Evolutionary conservation across 2,329 filamentous ascomycete genomes (phyloP).

Genomic region (Leptographium procerum): DNA sequence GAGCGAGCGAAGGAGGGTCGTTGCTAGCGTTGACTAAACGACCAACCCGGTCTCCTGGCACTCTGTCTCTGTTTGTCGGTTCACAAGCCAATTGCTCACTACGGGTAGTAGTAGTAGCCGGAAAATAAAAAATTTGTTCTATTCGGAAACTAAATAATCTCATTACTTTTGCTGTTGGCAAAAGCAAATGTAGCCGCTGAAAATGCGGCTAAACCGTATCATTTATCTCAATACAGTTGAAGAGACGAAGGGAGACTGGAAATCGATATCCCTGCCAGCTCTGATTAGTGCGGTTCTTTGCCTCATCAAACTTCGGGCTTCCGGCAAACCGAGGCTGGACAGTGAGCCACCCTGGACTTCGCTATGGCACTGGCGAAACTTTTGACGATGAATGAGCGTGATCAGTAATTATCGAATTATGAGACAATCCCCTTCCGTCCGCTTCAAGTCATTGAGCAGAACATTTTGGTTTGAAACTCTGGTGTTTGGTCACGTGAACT

Average conservation of each 20-base stretch:
- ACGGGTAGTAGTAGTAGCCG: neutral
- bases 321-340: neutral
- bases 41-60: neutral
- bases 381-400: neutral
- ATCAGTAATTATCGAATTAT: neutral
- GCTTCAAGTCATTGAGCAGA: neutral
- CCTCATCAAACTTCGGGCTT: neutral
- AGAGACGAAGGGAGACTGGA: too few species aligned
- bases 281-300: neutral
- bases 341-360: neutral
- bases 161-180: neutral
- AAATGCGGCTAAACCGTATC: neutral
- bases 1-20: neutral
- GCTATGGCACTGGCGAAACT: neutral
- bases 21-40: neutral
- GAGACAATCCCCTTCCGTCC: neutral
- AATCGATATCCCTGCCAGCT: neutral
- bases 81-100: neutral
- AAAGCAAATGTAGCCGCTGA: neutral
- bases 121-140: neutral
- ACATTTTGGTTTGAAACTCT: too few species aligned
- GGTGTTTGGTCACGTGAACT: constrained; percentile 8
- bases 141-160: neutral
- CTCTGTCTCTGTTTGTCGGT: neutral
- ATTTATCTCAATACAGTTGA: too few species aligned